These are phyloP conservation scores for Auricularia cornea DNA, from an alignment of 768 basidiomycete species.

Conservation along the genomic window DNA sequence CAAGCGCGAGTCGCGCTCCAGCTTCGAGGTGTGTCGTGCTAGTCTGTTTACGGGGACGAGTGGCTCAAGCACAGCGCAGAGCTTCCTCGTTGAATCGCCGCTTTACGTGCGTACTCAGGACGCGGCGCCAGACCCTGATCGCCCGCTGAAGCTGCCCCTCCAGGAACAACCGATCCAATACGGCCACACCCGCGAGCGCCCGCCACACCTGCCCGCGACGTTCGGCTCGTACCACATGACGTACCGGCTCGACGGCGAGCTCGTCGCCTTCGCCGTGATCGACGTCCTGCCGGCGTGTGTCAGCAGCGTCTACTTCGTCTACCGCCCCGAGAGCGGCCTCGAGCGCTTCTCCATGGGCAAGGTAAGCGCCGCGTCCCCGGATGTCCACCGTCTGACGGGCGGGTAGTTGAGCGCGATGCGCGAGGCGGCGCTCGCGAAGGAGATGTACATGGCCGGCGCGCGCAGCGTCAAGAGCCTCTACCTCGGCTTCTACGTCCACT, in stretches of 20 bases:
- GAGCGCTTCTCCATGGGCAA: slow-evolving; percentile 71
- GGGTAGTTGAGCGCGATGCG: slow-evolving; percentile 73
- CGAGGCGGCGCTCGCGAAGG: slow-evolving; percentile 65
- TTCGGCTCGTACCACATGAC: slow-evolving; percentile 94
- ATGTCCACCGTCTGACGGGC: too few relatives aligned
- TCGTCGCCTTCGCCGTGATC: slow-evolving; percentile 81
- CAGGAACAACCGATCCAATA: slow-evolving; percentile 61
- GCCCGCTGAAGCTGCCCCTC: too few relatives aligned
- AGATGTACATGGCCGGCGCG: slow-evolving; percentile 66
- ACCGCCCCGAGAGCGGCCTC: slow-evolving; percentile 48
- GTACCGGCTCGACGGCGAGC: slow-evolving; percentile 70
- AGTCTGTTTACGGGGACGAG: too few relatives aligned
- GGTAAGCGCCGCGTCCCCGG: too few relatives aligned
- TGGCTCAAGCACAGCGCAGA: slow-evolving; percentile 9
- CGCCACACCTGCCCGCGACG: slow-evolving; percentile 53
- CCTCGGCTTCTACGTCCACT: slow-evolving; percentile 92
- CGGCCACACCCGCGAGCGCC: slow-evolving; percentile 25
- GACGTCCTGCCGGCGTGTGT: slow-evolving; percentile 86
- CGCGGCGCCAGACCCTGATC: too few relatives aligned
- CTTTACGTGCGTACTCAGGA: slow-evolving; percentile 47
- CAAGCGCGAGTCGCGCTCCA: slow-evolving; percentile 33
- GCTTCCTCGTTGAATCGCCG: slow-evolving; percentile 76
- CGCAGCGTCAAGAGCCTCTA: slow-evolving; percentile 61
- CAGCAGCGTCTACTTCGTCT: slow-evolving; percentile 85
- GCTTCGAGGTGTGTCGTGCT: slow-evolving; percentile 37